Base-by-base conservation (phyloP, 1,139 yeast genomes). In the Trichomonascaceae sp. region DNA sequence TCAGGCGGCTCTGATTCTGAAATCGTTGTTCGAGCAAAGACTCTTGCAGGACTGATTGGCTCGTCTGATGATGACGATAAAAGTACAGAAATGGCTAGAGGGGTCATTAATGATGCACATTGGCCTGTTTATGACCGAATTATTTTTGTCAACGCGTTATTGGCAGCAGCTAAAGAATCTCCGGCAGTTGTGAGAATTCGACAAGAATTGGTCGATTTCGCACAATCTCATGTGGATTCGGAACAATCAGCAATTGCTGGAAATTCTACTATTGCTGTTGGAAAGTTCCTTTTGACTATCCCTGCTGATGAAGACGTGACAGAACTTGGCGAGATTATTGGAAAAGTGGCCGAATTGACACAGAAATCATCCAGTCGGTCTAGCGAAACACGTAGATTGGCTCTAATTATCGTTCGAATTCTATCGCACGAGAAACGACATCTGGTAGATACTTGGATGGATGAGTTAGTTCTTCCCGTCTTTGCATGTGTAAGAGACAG, bases 401-500 rank as follows among this genome's bases (percentile, higher is more conserved):
- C 96, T 1, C 75, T 93, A 57, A 90, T 88, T 27, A 87, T 85
- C 2, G 62, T 85, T 24, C 78, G 96, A 66, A 87, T 96, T 0
- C 76, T 87, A 39, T 83, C 91, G 1, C 78, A 95, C 64, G 43
- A 44, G 77, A 36, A 43, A 1, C 15, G 38, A 13, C 43, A 18
- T 74, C 68, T 79, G 30, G 70, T 86, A 48, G 70, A 72, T 53
- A 81, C 84, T 10, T 74, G 78, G 63, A 74, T 83, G 59, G 83
- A 84, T 61, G 57, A 73, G 1, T 63, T 93, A 53, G 89, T 80
- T 8, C 88, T 95, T 15, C 77, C 88, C 20, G 83, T 90, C 1
- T 93, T 93, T 67, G 75, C 84, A 0, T 85, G 95, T 67, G 86
- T 93, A 47, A 80, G 99, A 61, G 96, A 91, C 63, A 78, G 84